Evolutionary conservation across 75 land plant species (phyloP).

Genomic region (Cryptomeria japonica): DNA sequence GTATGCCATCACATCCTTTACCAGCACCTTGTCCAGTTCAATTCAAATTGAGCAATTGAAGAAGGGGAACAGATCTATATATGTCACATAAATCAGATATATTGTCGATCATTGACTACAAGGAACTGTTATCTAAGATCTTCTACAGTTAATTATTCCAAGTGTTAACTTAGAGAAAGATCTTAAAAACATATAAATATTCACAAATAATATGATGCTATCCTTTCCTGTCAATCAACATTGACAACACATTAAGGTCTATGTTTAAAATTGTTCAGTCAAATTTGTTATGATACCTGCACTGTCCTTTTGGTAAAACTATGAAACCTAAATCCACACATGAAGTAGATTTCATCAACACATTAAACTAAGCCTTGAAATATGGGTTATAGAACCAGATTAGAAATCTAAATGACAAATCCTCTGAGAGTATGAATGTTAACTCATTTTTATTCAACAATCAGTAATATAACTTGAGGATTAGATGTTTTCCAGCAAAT

Average conservation of each 20-base stretch:
- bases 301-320: neutral
- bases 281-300: neutral
- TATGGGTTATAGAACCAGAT: neutral
- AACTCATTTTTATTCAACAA: neutral
- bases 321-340: neutral
- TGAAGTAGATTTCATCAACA: neutral
- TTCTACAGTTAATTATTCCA: neutral
- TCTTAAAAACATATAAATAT: neutral
- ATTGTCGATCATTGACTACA: neutral
- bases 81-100: neutral
- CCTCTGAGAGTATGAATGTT: neutral
- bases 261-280: neutral
- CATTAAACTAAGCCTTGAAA: neutral
- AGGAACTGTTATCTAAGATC: neutral
- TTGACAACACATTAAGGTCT: neutral
- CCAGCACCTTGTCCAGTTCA: neutral
- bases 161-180: neutral
- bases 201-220: neutral
- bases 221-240: neutral
- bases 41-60: neutral
- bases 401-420: neutral
- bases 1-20: neutral
- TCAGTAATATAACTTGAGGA: neutral
- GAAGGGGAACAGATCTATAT: neutral
- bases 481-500: neutral